Evolutionary conservation across 148 eudicot species (phyloP), one percentile per base, ranked within the genome.

Genomic region (Mesembryanthemum crystallinum): DNA sequence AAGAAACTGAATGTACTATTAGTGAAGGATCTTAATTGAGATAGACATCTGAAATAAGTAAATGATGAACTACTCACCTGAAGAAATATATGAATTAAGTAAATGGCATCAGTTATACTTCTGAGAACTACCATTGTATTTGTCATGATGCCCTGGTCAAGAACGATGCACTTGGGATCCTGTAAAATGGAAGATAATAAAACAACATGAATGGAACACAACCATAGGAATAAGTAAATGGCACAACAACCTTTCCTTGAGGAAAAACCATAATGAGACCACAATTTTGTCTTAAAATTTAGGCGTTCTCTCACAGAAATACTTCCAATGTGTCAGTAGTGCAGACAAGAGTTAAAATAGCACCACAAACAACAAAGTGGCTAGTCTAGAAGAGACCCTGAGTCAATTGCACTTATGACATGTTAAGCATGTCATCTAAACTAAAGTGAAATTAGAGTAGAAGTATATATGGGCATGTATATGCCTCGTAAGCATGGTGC

Each of bases 41-140:
- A 1, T 20, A 37, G 63, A 37, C 32, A 42, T 23, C 60, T 39
- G 21, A 45, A 73, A 35, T 20, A 65, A 2, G 52, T 25, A 25
- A 45, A 35, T 45, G 69, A 65, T 45, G 49, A 75, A 61, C n/a
- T 33, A 42, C 54, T 81, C 73, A 90, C 97, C 92, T 92, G 97
- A 80, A 92, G 92, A 69, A 90, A 76, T 27, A 90, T 92, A 71
- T 92, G 88, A 39, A 90, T 35, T 39, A 90, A 68, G 80, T 87
- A 88, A 64, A 88, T 86, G 42, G 84, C 77, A 77, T 90, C 95
- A 29, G 90, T 86, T 30, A 87, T 64, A 86, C 88, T 88, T 77
- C 97, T 92, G 64, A 88, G 81, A 73, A 72, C 84, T 57, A 84
- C 87, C 74, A 92, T 67, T 49, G 83, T 45, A 77, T 73, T 82